phyloP scores from a whole-genome alignment of 108 stramenopile genomes.

The Cyclostephanos invisitatus region DNA sequence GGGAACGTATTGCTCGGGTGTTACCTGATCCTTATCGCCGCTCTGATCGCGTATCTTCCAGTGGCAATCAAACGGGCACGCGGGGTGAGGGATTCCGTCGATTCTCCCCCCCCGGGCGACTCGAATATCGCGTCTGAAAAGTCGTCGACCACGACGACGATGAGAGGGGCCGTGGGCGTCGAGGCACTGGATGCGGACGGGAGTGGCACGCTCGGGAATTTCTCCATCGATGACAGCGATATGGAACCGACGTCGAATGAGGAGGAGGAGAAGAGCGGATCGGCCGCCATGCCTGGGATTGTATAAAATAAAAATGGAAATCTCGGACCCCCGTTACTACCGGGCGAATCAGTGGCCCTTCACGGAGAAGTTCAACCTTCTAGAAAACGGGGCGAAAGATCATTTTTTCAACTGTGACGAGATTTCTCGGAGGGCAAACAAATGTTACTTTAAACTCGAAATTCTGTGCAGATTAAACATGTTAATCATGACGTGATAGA shows the following conservation, averaged over 20 bases:
- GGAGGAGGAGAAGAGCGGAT: not conserved
- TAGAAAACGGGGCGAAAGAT: no score
- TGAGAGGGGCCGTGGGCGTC: not conserved
- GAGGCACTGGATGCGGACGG: not conserved
- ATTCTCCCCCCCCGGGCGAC: not conserved
- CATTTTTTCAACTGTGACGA: no score
- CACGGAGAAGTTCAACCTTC: no score
- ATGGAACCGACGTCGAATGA: not conserved
- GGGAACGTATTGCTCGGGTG: constrained; percentile 12
- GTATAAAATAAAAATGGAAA: not conserved
- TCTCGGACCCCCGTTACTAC: not conserved
- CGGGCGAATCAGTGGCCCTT: not conserved
- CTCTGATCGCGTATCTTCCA: not conserved
- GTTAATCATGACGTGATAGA: no score
- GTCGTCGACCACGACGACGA: not conserved
- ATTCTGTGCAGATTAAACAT: no score
- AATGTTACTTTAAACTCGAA: no score
- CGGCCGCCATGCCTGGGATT: not conserved
- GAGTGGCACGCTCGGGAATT: not conserved
- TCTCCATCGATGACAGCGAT: not conserved
- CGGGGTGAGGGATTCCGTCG: not conserved
- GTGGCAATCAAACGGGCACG: not conserved
- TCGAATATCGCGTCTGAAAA: not conserved
- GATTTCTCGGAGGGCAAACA: no score
- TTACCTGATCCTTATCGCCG: not conserved